Evolutionary conservation across 176 grass and related monocot genomes (phyloP).

Genomic region (Stipa capillata): DNA sequence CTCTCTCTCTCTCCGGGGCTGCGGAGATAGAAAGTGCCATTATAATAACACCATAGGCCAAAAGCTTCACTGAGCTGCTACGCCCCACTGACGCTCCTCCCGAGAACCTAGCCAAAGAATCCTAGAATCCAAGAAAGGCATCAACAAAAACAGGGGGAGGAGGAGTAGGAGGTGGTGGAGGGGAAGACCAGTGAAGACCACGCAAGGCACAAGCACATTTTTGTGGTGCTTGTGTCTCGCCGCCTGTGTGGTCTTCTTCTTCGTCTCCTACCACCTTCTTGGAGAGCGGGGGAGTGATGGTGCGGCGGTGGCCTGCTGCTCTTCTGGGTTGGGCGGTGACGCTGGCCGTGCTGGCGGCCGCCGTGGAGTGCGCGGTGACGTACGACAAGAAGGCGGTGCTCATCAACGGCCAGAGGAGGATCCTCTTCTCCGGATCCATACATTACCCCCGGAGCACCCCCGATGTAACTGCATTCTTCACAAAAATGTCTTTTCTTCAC

Average conservation of each 20-base stretch:
- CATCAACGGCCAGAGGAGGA: conserved; percentile 73
- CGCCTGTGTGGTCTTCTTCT: conserved; percentile 3
- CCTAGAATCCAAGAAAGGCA: conserved; percentile 42
- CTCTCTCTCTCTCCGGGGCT: too few relatives aligned
- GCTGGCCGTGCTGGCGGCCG: conserved; percentile 15
- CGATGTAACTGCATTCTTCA: conserved; percentile 52
- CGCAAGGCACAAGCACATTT: neutral
- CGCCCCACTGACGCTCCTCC: conserved; percentile 19
- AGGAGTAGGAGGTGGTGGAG: neutral
- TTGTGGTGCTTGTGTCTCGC: neutral
- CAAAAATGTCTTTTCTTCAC: neutral
- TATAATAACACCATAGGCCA: conserved; percentile 31
- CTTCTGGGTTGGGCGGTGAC: conserved; percentile 27
- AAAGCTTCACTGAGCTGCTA: conserved; percentile 23
- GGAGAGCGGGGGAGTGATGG: conserved; percentile 19
- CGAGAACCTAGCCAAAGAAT: conserved; percentile 45
- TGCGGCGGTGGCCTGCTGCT: conserved; percentile 19
- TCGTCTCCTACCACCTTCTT: neutral
- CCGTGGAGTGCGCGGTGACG: conserved; percentile 58
- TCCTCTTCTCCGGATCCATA: conserved; percentile 98
- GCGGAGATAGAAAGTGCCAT: neutral
- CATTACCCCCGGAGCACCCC: conserved; percentile 98
- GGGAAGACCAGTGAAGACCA: conserved; percentile 34
- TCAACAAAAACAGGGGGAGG: neutral
- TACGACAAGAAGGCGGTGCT: conserved; percentile 87